phyloP scores from a whole-genome alignment of 768 basidiomycete species.

The Boletus bicolor region DNA sequence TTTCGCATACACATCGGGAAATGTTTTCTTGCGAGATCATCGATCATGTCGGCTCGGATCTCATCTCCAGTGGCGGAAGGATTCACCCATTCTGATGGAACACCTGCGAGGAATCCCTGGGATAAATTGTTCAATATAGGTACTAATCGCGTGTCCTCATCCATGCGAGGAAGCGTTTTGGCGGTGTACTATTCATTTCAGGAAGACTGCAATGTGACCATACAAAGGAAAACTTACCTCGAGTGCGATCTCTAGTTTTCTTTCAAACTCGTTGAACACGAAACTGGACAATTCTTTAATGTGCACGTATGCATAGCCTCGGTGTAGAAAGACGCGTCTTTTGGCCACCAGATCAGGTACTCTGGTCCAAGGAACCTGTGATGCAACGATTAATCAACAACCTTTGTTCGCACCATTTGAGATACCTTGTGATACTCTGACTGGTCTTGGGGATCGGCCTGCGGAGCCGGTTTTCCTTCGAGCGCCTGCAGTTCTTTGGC shows the following conservation, averaged over 20 bases:
- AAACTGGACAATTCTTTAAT: slow-evolving; percentile 75
- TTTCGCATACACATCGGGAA: slow-evolving; percentile 96
- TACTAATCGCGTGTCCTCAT: slow-evolving; percentile 88
- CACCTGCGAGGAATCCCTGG: slow-evolving; percentile 88
- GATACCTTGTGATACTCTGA: slow-evolving; percentile 69
- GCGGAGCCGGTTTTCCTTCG: slow-evolving; percentile 9
- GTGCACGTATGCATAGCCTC: slow-evolving; percentile 89
- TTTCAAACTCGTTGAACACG: slow-evolving; percentile 82
- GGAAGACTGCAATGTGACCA: neutral
- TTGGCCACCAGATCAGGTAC: slow-evolving; percentile 90
- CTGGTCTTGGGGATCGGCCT: neutral
- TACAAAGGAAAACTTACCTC: slow-evolving; percentile 50
- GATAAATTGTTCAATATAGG: slow-evolving; percentile 91
- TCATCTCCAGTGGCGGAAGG: slow-evolving; percentile 54
- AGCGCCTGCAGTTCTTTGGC: slow-evolving; percentile 44
- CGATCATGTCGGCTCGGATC: slow-evolving; percentile 93
- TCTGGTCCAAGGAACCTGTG: slow-evolving; percentile 91
- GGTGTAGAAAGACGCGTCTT: slow-evolving; percentile 71
- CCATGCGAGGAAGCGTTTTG: slow-evolving; percentile 81
- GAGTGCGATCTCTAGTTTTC: slow-evolving; percentile 66
- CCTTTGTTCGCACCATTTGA: neutral
- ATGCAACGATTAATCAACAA: neutral
- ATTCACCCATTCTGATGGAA: slow-evolving; percentile 76
- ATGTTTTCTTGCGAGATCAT: slow-evolving; percentile 79
- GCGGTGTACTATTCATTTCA: slow-evolving; percentile 64